phyloP scores from a whole-genome alignment of 2,329 filamentous ascomycete genomes.

The Sporothrix pseudoabietina region DNA sequence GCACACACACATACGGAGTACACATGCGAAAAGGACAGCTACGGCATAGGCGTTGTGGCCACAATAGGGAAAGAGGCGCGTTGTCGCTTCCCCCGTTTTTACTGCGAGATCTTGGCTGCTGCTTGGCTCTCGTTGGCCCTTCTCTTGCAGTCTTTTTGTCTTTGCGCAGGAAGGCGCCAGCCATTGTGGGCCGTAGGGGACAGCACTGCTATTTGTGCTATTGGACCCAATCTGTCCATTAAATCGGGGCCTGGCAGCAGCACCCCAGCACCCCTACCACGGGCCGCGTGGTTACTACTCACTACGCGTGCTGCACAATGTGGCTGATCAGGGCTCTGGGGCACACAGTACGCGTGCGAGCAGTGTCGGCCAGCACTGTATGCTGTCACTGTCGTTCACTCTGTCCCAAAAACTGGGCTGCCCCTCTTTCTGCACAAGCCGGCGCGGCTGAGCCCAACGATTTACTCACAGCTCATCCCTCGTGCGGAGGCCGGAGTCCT shows the following conservation, averaged over 20 bases:
- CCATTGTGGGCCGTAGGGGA: neutral
- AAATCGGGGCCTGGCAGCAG: neutral
- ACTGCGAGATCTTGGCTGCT: neutral
- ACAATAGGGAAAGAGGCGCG: constrained; percentile 10
- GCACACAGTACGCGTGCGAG: constrained; percentile 5
- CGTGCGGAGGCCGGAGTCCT: constrained; percentile 24
- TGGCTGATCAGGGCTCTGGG: constrained; percentile 5
- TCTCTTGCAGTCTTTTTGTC: neutral
- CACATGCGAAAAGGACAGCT: constrained; percentile 24
- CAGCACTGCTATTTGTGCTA: neutral
- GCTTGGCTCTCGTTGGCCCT: neutral
- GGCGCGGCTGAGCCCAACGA: constrained; percentile 24
- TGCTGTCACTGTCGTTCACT: neutral
- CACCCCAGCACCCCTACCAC: neutral
- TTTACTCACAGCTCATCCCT: too few species aligned
- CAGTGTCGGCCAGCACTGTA: neutral
- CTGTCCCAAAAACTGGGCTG: neutral
- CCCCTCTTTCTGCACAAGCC: constrained; percentile 1
- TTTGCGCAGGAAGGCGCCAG: constrained; percentile 14
- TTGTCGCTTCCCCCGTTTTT: neutral
- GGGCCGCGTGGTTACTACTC: neutral
- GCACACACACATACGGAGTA: neutral
- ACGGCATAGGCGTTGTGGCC: neutral
- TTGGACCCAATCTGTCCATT: neutral
- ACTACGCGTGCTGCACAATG: neutral